Evolutionary conservation across 1,284 basidiomycete genomes (phyloP), one percentile per base, ranked within the genome.

Genomic region (Naganishia albida): DNA sequence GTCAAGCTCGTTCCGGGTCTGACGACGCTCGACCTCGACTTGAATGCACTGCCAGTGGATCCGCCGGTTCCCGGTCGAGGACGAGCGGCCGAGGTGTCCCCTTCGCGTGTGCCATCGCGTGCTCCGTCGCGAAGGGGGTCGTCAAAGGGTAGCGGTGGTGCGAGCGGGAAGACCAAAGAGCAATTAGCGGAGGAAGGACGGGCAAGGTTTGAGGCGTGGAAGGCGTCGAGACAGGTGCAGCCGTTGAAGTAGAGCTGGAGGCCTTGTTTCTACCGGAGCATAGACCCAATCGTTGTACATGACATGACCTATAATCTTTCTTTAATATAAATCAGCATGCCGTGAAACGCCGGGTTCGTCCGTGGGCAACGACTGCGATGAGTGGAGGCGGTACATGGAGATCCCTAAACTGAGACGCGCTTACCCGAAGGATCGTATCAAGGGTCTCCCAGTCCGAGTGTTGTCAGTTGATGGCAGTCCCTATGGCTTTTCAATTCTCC

Each of bases 131-230:
- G 62, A 26, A 39, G 49, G 2, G 42, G 57, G 1, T 18, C 34
- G 15, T 40, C 20, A 42, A 16, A 23, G 28, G 7, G 34, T 52
- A 50, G 50, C 30, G 34, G 10, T 8, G 34, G 43, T 4, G 52
- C 50, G 16, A 63, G 52, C 28, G 52, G 42, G 1, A 63, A 49
- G 52, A 63, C 62, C 6, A 46, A 43, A 38, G 51, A 64, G 46
- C 30, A 64, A n/a, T 38, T 64, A 20, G 63, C 54, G 4, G 40
- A 56, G 46, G 53, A 64, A 43, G 63, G 63, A 3, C 49, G 63
- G 48, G 63, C 53, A 20, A 42, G 63, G 34, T 64, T 40, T 38
- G 44, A 48, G 26, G 63, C 63, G 46, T 64, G 63, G 63, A 34
- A 28, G 30, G 49, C 46, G 54, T 49, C 28, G 25, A 46, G 49